Percentiles rank a stretch among this genome's conserved stretches.
Evolutionary conservation across 345 rosid genomes (phyloP).

Genomic region (Citrus australasica): DNA sequence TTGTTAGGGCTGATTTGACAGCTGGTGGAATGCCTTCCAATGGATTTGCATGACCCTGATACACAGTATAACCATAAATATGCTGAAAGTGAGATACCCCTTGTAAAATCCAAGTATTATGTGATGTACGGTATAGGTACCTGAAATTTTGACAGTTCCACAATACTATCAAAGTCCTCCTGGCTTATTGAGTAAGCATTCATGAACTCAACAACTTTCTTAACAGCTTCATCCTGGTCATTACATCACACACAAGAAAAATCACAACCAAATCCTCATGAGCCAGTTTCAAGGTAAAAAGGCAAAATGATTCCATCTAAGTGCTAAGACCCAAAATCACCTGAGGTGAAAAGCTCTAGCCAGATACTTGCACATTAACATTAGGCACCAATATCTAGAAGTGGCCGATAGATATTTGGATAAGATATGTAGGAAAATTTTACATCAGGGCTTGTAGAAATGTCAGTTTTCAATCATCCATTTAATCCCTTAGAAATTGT

Average conservation of each 20-base stretch:
- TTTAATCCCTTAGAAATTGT: background rate
- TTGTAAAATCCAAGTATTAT: background rate
- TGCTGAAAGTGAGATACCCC: background rate
- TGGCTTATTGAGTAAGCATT: conserved; percentile 81
- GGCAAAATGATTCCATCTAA: conserved; percentile 7
- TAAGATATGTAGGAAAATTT: background rate
- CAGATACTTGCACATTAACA: background rate
- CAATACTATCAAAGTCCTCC: conserved; percentile 77
- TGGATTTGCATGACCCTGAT: conserved; percentile 75
- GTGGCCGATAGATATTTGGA: background rate
- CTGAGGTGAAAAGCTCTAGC: background rate
- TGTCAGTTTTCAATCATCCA: background rate
- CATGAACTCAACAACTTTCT: conserved; percentile 87
- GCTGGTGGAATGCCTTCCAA: conserved; percentile 78
- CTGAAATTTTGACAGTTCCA: conserved; percentile 83
- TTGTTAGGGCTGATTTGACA: conserved; percentile 88
- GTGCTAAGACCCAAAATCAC: background rate
- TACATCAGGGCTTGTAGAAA: background rate
- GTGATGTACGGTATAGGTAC: conserved; percentile 25
- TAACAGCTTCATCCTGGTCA: conserved; percentile 85
- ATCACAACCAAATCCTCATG: background rate
- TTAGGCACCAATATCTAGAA: background rate
- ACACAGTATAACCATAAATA: conserved; percentile 14
- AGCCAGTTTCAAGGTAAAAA: conserved; percentile 1
- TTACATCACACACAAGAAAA: background rate